Evolutionary conservation across 2,329 filamentous ascomycete genomes (phyloP), one percentile per base, ranked within the genome.

Genomic region (Fusarium sp.): DNA sequence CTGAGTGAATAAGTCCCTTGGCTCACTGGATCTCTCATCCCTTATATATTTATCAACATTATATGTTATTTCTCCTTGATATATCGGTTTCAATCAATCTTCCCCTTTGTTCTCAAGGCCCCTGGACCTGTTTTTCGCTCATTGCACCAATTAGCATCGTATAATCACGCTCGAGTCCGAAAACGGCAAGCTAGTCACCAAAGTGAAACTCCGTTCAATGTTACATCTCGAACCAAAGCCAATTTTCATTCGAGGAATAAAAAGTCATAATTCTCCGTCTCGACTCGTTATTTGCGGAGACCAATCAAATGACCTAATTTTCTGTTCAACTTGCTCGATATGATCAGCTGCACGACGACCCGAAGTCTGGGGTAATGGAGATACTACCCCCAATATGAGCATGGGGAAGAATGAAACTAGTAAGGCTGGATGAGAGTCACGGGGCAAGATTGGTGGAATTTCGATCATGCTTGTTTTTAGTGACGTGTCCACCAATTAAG

Each of bases 201-300:
- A 45, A 55, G 50, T 62, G 59, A 74, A 68, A 74, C 72, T 75
- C 72, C 72, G 72, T 72, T 34, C 58, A 30, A 50, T 60, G 72
- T 74, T 75, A 73, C 72, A 74, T 73, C 45, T 58, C 50, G 18
- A 52, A 12, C 50, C 10, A 24, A 17, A 6, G 18, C 32, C 34
- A 28, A 52, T 28, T 41, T 58, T 74, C 38, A 75, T 75, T 75
- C 65, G 72, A 75, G 72, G 72, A 64, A 74, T 73, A 36, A 41
- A 28, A 24, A 15, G 20, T 18, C 15, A 28, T 30, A 56, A 64
- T 75, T 62, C 26, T 75, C 72, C 72, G 72, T 62, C 72, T 42
- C 8, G 12, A 26, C 30, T 17, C 22, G 11, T 42, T 26, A 20
- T 48, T 52, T 32, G 58, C n/a, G 13, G 12, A 65, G 20, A 9